Base-by-base conservation (phyloP, 2,329 filamentous ascomycete species). In the Stachybotrys elegans region DNA sequence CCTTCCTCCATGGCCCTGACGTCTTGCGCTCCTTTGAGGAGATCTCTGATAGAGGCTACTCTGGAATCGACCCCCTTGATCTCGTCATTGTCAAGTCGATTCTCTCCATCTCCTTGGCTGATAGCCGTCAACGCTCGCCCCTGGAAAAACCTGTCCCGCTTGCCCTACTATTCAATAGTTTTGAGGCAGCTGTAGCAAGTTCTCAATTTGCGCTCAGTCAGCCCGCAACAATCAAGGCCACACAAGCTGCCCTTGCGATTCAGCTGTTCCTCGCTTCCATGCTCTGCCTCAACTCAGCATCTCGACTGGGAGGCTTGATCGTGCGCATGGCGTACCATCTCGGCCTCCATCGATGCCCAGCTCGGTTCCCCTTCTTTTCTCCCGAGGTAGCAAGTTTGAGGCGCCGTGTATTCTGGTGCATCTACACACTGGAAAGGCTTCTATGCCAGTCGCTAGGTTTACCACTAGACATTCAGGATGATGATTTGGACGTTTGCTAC, bases 401-500 rank as follows among this genome's bases (percentile, higher is more conserved):
- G 2, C 69, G 73, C 13, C 67, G 76, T 0, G 58, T 81, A 0
- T 80, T 80, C 48, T 81, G 76, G 76, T 73, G 73, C 2, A 68
- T 79, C 0, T 81, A 80, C 40, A 71, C 65, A 14, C 57, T 79
- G 1, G 78, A 81, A 35, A 65, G 77, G 37, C 72, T 77, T 44
- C 61, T 81, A 0, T 78, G 72, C 8, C 77, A 81, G 38, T 75
- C 75, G 0, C 66, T 81, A 2, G 77, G 78, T 0, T 61, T 79
- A 0, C 78, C 78, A 1, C 59, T 79, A 1, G 70, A 72, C 17
- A 72, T 81, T 11, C 69, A 70, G 41, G 77, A 81, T 47, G 72
- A 79, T 35, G 77, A 81, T 44, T 58, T 80, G 6, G 78, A 81
- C 50, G 77, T 81, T 1, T 81, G 78, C 48, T 75, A 75, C 44